Evolutionary conservation across 2,329 filamentous ascomycete genomes (phyloP), one percentile per base, ranked within the genome.

Genomic region (Colletotrichum sp.): DNA sequence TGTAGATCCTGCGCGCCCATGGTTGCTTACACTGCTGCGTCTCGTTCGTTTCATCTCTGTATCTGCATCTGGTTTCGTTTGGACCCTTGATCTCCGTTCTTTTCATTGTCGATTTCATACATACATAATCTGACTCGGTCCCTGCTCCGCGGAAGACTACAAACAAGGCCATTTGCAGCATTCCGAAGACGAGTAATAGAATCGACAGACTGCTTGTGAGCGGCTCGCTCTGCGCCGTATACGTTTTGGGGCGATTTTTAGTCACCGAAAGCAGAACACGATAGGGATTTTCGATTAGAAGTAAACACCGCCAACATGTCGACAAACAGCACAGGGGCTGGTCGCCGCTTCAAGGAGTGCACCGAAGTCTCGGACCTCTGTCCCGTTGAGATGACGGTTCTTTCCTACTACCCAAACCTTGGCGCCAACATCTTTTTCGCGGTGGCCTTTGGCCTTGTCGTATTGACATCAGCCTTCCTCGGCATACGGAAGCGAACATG

Each of bases 361-460:
- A 83, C 79, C 8, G 80, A 85, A 18, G 83, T 91, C 76, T 84
- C 85, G 10, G 73, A 80, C 4, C 72, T 79, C 52, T 92, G 90
- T 77, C 89, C 89, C n/a, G 89, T 91, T 78, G 75, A 84, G 55
- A 84, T 83, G 34, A 91, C 90, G 4, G 89, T 90, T 15, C 83
- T 90, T 39, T 90, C 90, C 64, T 92, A 92, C 83, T 86, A 87
- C 39, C 91, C 91, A 8, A 91, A 90, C 79, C 80, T 87, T n/a
- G 88, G 88, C 64, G 88, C 90, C 78, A 91, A 91, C 81, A 84
- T 87, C 78, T 89, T 92, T 80, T 90, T 91, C 81, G 83, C 87
- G 57, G 82, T 87, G 68, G 85, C 84, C 24, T 92, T 91, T 75
- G 89, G 84, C 9, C 52, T 89, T 4, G 84, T 85, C 9, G 79